Percentiles rank a stretch among this genome's conserved stretches.
Conservation (phyloP, 2,329 filamentous ascomycete species). For the Diaporthe destruens region DNA sequence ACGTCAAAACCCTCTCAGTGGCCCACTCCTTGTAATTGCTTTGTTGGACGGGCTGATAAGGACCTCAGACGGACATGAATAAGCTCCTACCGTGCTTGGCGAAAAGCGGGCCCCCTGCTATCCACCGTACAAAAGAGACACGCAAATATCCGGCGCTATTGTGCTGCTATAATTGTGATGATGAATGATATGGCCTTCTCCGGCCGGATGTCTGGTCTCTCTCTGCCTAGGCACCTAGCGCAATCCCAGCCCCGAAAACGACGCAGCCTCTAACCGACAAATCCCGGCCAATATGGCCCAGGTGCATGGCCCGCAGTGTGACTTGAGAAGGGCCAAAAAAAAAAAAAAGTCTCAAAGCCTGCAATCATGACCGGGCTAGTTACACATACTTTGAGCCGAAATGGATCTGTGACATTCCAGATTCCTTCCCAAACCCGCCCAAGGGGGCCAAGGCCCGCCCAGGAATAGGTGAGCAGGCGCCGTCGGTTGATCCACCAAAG, state of each 20-base stretch:
- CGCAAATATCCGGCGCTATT: no score
- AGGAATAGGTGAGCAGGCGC: background rate
- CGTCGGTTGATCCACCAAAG: background rate
- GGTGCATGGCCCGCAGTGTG: conserved; percentile 10
- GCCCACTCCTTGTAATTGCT: background rate
- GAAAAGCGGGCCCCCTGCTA: background rate
- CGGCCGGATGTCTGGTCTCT: background rate
- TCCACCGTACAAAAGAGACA: background rate
- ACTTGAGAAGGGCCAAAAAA: background rate
- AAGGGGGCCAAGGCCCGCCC: background rate
- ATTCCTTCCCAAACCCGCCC: conserved; percentile 25
- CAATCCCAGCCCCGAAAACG: background rate
- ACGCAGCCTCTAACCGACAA: conserved; percentile 1
- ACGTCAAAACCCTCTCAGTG: background rate
- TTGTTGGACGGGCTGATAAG: background rate
- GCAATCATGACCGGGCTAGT: background rate
- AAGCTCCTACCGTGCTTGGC: background rate
- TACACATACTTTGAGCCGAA: background rate
- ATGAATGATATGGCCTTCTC: background rate
- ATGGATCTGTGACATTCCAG: conserved; percentile 5
- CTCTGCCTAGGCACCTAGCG: background rate
- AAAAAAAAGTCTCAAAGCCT: conserved; percentile 2
- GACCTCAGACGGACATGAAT: background rate
- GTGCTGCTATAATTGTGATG: background rate
- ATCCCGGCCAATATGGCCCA: background rate